A percentile compares a stretch with the other conserved stretches of the same genome.
Conservation (phyloP, 202 grass and related monocot species). For the Schoenoplectus triqueter region DNA sequence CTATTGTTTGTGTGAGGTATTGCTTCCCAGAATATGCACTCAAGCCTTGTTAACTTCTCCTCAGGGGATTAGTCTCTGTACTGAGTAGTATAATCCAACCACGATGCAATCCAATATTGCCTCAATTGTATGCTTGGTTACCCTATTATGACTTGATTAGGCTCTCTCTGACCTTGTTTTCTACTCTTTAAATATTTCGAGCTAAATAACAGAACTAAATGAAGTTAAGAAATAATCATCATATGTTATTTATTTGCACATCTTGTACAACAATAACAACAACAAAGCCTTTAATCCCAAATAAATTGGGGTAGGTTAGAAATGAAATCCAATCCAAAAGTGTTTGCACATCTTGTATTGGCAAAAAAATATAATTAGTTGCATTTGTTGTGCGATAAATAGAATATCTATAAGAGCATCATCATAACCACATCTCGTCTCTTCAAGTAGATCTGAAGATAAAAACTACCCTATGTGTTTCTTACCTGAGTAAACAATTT, state of each 20-base stretch:
- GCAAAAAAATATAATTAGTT: background rate
- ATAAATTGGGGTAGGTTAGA: too few relatives aligned
- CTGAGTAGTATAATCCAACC: background rate
- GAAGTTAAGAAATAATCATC: background rate
- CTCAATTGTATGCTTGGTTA: too few relatives aligned
- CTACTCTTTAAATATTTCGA: background rate
- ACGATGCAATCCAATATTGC: too few relatives aligned
- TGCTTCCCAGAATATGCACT: background rate
- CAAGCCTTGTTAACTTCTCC: background rate
- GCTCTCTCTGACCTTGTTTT: background rate
- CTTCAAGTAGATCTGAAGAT: background rate
- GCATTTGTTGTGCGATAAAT: background rate
- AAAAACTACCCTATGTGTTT: background rate
- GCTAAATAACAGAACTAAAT: background rate
- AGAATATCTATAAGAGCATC: background rate
- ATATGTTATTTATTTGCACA: too few relatives aligned
- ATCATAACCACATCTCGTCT: background rate
- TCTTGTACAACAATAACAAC: too few relatives aligned
- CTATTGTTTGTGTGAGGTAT: background rate
- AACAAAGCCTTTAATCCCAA: too few relatives aligned
- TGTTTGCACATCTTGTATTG: too few relatives aligned
- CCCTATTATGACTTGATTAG: background rate
- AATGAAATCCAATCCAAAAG: background rate
- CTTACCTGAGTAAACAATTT: background rate
- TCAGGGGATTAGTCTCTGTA: conserved; percentile 2